phyloP scores from a whole-genome alignment of 2,329 filamentous ascomycete species.

The Neofusicoccum kwambonambiense region DNA sequence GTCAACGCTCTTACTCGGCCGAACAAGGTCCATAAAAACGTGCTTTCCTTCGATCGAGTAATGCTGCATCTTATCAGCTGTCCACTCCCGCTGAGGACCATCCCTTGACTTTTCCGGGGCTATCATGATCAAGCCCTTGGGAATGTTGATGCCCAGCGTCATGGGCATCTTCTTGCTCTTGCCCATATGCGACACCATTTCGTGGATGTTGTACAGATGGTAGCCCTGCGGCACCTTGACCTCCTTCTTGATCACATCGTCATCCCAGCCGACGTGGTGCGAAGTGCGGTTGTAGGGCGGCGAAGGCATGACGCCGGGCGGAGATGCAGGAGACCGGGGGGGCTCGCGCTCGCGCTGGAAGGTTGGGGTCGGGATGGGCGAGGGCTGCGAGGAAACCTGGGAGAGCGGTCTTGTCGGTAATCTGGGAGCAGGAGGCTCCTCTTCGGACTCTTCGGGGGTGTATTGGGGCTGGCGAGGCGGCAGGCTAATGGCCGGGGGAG shows the following conservation, averaged over 20 bases:
- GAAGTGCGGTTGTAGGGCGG: constrained; percentile 47
- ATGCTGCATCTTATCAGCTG: constrained; percentile 90
- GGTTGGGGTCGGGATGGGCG: constrained; percentile 41
- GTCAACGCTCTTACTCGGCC: constrained; percentile 91
- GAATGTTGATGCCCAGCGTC: constrained; percentile 89
- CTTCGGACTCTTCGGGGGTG: constrained; percentile 67
- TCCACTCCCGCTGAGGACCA: constrained; percentile 87
- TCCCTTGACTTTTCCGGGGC: constrained; percentile 81
- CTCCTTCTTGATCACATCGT: constrained; percentile 45
- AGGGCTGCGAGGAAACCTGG: constrained; percentile 50
- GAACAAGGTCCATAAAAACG: constrained; percentile 89
- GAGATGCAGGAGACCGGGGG: neutral
- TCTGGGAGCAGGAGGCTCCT: constrained; percentile 57
- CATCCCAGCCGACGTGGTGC: constrained; percentile 39
- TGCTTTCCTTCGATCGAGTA: constrained; percentile 98
- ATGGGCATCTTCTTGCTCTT: constrained; percentile 98
- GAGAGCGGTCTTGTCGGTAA: constrained; percentile 64
- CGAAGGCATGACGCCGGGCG: constrained; percentile 48
- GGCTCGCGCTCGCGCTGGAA: constrained; percentile 24
- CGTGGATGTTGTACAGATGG: constrained; percentile 94
- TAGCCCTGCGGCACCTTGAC: constrained; percentile 56
- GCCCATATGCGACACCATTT: constrained; percentile 95
- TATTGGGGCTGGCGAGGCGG: constrained; percentile 54
- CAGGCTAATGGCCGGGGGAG: constrained; percentile 52
- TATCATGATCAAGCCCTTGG: constrained; percentile 85